Evolutionary conservation across 2,329 filamentous ascomycete species (phyloP).

Genomic region (Talaromyces sp.): DNA sequence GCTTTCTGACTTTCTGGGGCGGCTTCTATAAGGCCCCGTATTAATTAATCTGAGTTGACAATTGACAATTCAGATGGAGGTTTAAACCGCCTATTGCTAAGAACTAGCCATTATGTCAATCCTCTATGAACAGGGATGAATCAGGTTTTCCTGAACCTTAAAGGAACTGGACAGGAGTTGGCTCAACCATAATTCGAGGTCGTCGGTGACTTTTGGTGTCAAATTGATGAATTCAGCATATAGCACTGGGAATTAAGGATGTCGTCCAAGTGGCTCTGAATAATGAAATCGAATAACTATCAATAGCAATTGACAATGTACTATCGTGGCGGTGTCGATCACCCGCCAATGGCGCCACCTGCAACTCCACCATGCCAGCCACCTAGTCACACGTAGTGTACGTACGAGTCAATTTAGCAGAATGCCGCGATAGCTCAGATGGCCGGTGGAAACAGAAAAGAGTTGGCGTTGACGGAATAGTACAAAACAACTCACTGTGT

Average conservation of each 20-base stretch:
- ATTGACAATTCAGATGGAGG: neutral
- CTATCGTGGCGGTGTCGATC: neutral
- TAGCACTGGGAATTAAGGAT: neutral
- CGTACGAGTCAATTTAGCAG: neutral
- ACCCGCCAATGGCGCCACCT: constrained; percentile 8
- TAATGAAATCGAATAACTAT: neutral
- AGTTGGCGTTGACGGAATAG: too few species aligned
- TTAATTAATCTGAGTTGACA: constrained; percentile 4
- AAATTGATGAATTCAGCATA: neutral
- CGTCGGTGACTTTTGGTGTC: neutral
- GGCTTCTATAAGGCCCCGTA: neutral
- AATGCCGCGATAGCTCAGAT: neutral
- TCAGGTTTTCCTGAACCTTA: constrained; percentile 3
- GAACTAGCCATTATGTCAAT: neutral
- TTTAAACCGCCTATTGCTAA: neutral
- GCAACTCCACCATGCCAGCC: neutral
- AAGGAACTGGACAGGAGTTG: neutral
- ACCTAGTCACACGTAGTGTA: neutral
- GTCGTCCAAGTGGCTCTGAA: neutral
- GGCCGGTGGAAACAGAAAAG: neutral
- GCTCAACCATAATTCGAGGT: neutral
- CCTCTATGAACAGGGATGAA: neutral
- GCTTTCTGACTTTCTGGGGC: neutral
- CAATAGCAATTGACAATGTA: neutral
- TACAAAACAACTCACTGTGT: too few species aligned